Percentiles rank a stretch among this genome's conserved stretches.
These are phyloP conservation scores for Tricharina praecox DNA, from an alignment of 495 filamentous ascomycete species.

Conservation along the genomic window DNA sequence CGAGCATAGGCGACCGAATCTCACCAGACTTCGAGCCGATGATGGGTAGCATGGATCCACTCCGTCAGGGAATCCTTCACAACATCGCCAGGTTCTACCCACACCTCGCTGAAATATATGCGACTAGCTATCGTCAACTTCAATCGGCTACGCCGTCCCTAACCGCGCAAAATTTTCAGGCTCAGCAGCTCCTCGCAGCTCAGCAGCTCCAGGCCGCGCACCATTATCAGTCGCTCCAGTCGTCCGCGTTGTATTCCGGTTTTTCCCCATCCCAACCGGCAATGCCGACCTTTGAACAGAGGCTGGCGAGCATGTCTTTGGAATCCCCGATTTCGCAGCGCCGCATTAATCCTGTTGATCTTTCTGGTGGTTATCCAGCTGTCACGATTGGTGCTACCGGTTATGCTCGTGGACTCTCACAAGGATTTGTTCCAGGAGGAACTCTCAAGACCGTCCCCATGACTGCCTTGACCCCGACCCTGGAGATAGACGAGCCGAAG, in stretches of 20 bases:
- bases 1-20: too few species aligned
- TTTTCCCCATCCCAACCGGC: neutral
- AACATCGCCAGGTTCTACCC: too few species aligned
- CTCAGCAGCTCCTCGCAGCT: neutral
- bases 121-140: too few species aligned
- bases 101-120: too few species aligned
- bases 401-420: neutral
- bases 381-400: neutral
- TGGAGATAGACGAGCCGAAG: neutral
- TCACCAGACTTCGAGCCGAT: too few species aligned
- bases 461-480: slow-evolving; percentile 1
- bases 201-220: neutral
- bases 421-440: slow-evolving; percentile 21
- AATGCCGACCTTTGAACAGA: neutral
- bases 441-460: slow-evolving; percentile 16
- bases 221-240: neutral
- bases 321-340: neutral
- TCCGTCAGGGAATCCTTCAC: too few species aligned
- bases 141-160: too few species aligned
- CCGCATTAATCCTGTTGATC: neutral
- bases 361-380: slow-evolving; percentile 15
- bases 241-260: neutral
- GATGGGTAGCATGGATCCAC: too few species aligned
- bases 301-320: too few species aligned
- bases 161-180: neutral